Percentiles rank a stretch among this genome's conserved stretches.
Conservation (phyloP, 352 stramenopile genomes). For the Phytophthora tentaculata region DNA sequence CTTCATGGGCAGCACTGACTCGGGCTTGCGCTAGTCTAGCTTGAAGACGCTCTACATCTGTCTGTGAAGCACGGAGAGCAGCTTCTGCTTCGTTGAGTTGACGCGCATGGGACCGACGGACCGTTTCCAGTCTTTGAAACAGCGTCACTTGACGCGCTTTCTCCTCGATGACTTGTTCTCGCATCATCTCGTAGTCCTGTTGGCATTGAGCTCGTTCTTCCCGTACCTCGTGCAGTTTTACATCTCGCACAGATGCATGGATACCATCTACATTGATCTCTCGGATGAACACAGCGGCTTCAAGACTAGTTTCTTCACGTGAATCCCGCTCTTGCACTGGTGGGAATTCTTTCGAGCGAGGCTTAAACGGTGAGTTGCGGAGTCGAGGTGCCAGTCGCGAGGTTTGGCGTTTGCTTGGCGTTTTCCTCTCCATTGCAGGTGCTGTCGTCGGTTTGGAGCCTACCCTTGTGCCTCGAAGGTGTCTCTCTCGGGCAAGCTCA, state of each 20-base stretch:
- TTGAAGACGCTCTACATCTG: conserved; percentile 37
- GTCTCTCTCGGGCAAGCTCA: conserved; percentile 27
- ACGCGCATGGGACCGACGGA: conserved; percentile 20
- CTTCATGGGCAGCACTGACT: conserved; percentile 25
- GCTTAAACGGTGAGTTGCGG: conserved; percentile 35
- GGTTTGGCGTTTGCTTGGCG: conserved; percentile 14
- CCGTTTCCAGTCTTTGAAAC: conserved; percentile 36
- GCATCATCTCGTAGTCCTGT: conserved; percentile 38
- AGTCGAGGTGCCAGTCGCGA: conserved; percentile 21
- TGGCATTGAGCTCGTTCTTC: conserved; percentile 28
- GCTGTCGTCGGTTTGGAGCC: neutral
- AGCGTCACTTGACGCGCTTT: conserved; percentile 39
- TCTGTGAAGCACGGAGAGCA: conserved; percentile 23
- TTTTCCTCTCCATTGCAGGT: conserved; percentile 7
- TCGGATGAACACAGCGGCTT: conserved; percentile 3
- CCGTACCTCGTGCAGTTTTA: conserved; percentile 28
- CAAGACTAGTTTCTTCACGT: conserved; percentile 5
- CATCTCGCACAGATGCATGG: conserved; percentile 18
- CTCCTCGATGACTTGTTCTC: conserved; percentile 41
- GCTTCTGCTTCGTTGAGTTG: conserved; percentile 28
- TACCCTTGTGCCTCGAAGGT: conserved; percentile 1
- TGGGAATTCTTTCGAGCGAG: conserved; percentile 8
- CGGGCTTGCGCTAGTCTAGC: conserved; percentile 29
- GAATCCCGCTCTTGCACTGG: conserved; percentile 10
- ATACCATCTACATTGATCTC: conserved; percentile 8